A percentile compares a stretch with the other conserved stretches of the same genome.
Conservation (phyloP, 805 yeast genomes). For the Scheffersomyces amazonensis region DNA sequence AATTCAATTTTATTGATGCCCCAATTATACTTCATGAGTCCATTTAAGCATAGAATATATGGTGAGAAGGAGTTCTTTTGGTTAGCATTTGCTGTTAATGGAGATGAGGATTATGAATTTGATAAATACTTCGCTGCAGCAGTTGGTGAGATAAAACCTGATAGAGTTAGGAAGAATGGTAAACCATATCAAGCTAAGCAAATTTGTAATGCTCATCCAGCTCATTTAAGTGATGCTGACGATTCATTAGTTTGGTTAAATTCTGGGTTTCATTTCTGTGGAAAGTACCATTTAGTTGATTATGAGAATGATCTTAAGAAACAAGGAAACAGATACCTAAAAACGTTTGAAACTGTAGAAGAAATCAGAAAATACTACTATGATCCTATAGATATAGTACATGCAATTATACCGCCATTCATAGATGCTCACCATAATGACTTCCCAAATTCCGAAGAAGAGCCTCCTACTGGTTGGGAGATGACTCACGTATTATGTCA, state of each 20-base stretch:
- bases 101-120: constrained; percentile 24
- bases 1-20: constrained; percentile 19
- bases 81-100: constrained; percentile 24
- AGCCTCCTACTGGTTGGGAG: constrained; percentile 52
- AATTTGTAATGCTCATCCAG: constrained; percentile 61
- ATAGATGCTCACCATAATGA: constrained; percentile 7
- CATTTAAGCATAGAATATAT: constrained; percentile 16
- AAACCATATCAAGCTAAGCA: constrained; percentile 32
- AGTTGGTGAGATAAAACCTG: constrained; percentile 25
- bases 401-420: constrained; percentile 51
- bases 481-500: constrained; percentile 52
- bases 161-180: constrained; percentile 11
- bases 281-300: constrained; percentile 27
- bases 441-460: constrained; percentile 33
- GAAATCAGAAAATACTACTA: constrained; percentile 23
- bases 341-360: constrained; percentile 16
- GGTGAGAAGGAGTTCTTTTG: constrained; percentile 30
- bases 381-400: constrained; percentile 34
- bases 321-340: constrained; percentile 8
- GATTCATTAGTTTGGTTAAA: constrained; percentile 60
- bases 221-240: constrained; percentile 52
- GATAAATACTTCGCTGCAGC: constrained; percentile 22
- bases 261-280: constrained; percentile 56
- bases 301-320: constrained; percentile 22
- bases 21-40: constrained; percentile 20